Evolutionary conservation across 192 early-diverging fungal genomes (phyloP), one percentile per base, ranked within the genome.

Genomic region (Umbelopsis vinacea): DNA sequence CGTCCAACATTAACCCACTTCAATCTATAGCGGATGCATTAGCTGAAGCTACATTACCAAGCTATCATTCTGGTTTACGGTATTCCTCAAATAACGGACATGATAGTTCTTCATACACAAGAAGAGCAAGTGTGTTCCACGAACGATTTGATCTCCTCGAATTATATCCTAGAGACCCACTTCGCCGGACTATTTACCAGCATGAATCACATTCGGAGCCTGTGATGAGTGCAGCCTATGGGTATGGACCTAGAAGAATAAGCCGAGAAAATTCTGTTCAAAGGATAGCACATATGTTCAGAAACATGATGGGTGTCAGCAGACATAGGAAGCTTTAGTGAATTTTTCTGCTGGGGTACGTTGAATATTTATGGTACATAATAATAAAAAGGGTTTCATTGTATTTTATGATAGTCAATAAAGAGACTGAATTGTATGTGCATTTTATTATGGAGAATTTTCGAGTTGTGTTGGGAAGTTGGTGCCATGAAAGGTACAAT

Each of bases 141-240:
- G 57, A 63, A 63, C 23, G 57, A 17, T 63, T 63, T 33, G 57
- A 63, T 35, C 57, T 63, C 10, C 19, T 63, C 2, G 24, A 63
- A 63, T 17, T 29, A 4, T 63, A 63, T 33, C 57, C 24, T 29
- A 63, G 57, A 63, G 15, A 37, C 8, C 57, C 57, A 3, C 35
- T 37, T 19, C 33, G 29, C 26, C 26, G 17, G 26, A 38, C 57
- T 11, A 38, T n/a, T 5, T 50, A 50, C 48, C 48, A 50, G 15
- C 11, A 29, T n/a, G 14, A 33, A 35, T 63, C 29, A 3, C 35
- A 3, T 11, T 37, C 26, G 8, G 29, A 35, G 33, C 26, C 26
- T 17, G 26, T 33, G 15, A 37, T 37, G 11, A 63, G 12, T 38
- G 11, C 33, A 63, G 19, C 11, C 37, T 17, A 3, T 6, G 26